These are phyloP conservation scores for Tripidium arundinaceum DNA, from an alignment of 202 grass and related monocot species.

Conservation along the genomic window DNA sequence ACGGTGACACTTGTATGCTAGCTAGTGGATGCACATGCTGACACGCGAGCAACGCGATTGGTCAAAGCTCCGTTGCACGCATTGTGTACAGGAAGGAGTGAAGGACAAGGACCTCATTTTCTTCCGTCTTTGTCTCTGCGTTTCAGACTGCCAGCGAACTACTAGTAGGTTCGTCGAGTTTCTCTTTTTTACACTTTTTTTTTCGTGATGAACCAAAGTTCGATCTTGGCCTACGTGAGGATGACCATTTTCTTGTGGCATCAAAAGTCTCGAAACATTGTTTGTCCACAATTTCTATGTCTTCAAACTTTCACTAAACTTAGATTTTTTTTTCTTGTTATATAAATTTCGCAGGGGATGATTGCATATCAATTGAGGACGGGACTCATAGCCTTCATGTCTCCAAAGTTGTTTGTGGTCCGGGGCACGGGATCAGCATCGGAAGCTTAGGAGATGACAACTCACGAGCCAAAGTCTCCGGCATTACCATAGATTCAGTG, in stretches of 20 bases:
- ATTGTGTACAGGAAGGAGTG: neutral
- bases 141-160: no score
- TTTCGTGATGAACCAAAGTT: no score
- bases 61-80: neutral
- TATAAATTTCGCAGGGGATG: conserved; percentile 26
- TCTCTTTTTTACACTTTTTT: no score
- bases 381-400: conserved; percentile 34
- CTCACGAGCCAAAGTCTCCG: conserved; percentile 32
- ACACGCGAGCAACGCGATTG: neutral
- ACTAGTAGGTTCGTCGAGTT: no score
- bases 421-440: conserved; percentile 59
- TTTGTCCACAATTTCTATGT: no score
- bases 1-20: neutral
- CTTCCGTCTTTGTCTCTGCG: neutral
- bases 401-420: conserved; percentile 32
- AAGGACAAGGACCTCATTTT: neutral
- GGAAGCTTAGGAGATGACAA: conserved; percentile 42
- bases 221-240: no score
- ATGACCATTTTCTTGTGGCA: no score
- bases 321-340: neutral
- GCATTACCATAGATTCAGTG: conserved; percentile 32
- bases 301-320: neutral
- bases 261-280: no score
- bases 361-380: conserved; percentile 46
- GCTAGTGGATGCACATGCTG: neutral